Base-by-base conservation (phyloP, 352 stramenopile genomes). In the Pythium rishiriense region DNA sequence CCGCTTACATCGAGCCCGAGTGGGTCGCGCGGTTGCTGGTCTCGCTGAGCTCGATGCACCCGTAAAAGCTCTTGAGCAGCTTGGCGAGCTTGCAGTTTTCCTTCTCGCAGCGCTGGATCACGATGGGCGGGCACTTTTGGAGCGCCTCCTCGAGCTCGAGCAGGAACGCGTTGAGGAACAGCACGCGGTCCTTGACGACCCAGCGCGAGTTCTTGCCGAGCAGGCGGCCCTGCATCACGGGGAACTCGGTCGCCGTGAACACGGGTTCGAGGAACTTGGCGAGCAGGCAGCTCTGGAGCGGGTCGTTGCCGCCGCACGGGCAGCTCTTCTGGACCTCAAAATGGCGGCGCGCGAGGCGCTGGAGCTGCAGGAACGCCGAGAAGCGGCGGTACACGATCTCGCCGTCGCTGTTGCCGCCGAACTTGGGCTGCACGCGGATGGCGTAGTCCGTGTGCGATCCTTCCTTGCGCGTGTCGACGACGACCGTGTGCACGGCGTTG, bases 381-480 rank as follows among this genome's bases (percentile, higher is more conserved):
- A 92, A 93, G 68, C 85, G 85, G 50, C 85, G 81, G 73, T 92
- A 92, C 6, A 93, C 79, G 64, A 93, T 83, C 70, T 87, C 81
- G 39, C 79, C 79, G 39, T 83, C 73, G 65, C 78, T 78, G 33
- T 78, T 65, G 68, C 78, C 78, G 62, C 70, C 83, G 21, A 77
- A 74, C 56, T 85, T 75, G 48, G 79, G 76, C 73, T 89, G 79
- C 51, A 93, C 83, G 48, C 80, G 78, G 71, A 93, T 88, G 45
- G 83, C 85, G 60, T 93, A 93, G 75, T 93, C 85, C 19, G 85
- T 93, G 81, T 91, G 83, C 35, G 77, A 78, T 53, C 78, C 73
- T 61, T 91, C 79, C 66, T 90, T 91, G 59, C 81, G 81, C 29
- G 85, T 91, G 62, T 84, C 77, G 22, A 91, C 70, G 35, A 93